phyloP scores from a whole-genome alignment of 768 basidiomycete genomes.

The Termitomyces sp. region DNA sequence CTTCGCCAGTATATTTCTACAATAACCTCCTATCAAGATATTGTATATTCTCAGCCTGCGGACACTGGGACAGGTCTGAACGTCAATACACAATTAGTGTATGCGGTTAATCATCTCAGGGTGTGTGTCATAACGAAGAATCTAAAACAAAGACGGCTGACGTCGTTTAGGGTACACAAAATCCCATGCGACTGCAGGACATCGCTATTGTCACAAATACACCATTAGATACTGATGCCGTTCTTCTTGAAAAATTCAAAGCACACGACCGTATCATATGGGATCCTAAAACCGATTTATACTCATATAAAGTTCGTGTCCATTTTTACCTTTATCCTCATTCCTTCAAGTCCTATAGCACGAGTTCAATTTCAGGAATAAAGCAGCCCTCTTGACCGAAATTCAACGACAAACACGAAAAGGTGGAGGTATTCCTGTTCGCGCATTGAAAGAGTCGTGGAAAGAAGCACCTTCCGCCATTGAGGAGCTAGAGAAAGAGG shows the following conservation, averaged over 20 bases:
- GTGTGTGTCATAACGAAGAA: slow-evolving; percentile 28
- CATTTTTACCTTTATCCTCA: neutral
- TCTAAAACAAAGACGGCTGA: slow-evolving; percentile 4
- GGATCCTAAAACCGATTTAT: slow-evolving; percentile 81
- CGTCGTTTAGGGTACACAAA: slow-evolving; percentile 47
- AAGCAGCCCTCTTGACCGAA: slow-evolving; percentile 77
- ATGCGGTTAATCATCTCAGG: slow-evolving; percentile 79
- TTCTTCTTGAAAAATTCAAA: slow-evolving; percentile 77
- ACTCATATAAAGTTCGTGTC: slow-evolving; percentile 71
- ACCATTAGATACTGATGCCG: slow-evolving; percentile 64
- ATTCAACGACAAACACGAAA: slow-evolving; percentile 82
- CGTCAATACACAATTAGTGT: slow-evolving; percentile 83
- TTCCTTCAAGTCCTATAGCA: slow-evolving; percentile 43
- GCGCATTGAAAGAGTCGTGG: slow-evolving; percentile 87
- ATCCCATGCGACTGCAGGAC: slow-evolving; percentile 85
- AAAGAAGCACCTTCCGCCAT: slow-evolving; percentile 79
- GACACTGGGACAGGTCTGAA: slow-evolving; percentile 78
- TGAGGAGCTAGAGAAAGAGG: slow-evolving; percentile 86
- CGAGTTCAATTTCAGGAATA: slow-evolving; percentile 81
- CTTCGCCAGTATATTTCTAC: slow-evolving; percentile 11
- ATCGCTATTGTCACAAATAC: slow-evolving; percentile 77
- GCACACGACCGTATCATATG: slow-evolving; percentile 74
- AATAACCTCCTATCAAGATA: slow-evolving; percentile 35
- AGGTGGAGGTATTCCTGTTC: slow-evolving; percentile 81
- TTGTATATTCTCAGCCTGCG: slow-evolving; percentile 85